Evolutionary conservation across 164 flowering plant species (phyloP).

Genomic region (Kalanchoe fedtschenkoi): DNA sequence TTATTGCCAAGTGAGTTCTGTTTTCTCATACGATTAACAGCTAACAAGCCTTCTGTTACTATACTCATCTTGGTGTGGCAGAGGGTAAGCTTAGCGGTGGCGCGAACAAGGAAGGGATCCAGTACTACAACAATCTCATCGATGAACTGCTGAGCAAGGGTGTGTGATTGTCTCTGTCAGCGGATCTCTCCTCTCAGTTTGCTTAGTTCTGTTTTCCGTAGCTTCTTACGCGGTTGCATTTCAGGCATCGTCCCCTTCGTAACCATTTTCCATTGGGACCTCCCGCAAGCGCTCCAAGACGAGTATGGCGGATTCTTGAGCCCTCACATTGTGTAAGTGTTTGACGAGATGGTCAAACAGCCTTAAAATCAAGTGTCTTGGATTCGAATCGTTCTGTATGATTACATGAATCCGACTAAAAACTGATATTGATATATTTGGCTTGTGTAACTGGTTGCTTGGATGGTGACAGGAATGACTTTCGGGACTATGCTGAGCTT

Average conservation of each 20-base stretch:
- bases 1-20: constrained; percentile 39
- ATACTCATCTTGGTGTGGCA: constrained; percentile 7
- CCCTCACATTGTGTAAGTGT: constrained; percentile 26
- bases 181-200: neutral
- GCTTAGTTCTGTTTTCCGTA: neutral
- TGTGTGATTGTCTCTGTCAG: constrained; percentile 5
- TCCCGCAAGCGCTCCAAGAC: constrained; percentile 46
- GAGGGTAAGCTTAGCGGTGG: constrained; percentile 45
- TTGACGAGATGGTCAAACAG: no score
- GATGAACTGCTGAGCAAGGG: constrained; percentile 41
- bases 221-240: neutral
- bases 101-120: constrained; percentile 40
- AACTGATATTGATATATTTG: neutral
- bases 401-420: no score
- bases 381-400: no score
- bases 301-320: constrained; percentile 39
- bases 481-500: constrained; percentile 15
- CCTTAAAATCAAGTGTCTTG: no score
- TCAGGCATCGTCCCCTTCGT: constrained; percentile 49
- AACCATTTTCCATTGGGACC: constrained; percentile 61
- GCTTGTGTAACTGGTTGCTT: neutral
- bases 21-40: neutral
- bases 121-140: constrained; percentile 55
- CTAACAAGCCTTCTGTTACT: neutral
- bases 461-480: constrained; percentile 20